Conservation (phyloP, 2,329 filamentous ascomycete species). For the Aspergillus brunneoviolaceus region DNA sequence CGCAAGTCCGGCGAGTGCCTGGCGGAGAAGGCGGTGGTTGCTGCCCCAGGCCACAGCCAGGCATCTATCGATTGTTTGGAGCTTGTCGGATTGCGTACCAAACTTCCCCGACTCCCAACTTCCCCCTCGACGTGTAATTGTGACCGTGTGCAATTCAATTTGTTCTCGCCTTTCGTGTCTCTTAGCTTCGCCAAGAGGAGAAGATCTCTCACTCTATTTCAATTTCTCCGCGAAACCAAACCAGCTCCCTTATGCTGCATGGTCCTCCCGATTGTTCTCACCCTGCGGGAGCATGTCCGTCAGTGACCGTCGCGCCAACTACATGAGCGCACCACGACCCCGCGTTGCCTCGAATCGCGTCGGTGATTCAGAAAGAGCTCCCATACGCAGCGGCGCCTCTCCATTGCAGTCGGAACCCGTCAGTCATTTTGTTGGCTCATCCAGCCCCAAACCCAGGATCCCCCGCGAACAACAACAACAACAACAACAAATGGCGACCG, state of each 20-base stretch:
- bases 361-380: conserved; percentile 31
- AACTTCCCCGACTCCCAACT: background rate
- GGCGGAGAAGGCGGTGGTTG: conserved; percentile 21
- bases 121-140: background rate
- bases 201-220: background rate
- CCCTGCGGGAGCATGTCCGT: conserved; percentile 37
- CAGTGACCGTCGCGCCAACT: conserved; percentile 42
- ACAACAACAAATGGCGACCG: conserved; percentile 32
- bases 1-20: conserved; percentile 39
- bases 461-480: conserved; percentile 35
- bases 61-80: conserved; percentile 9
- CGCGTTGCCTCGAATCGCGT: conserved; percentile 44
- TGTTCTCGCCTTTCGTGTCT: background rate
- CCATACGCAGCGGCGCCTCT: conserved; percentile 30
- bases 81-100: background rate
- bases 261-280: conserved; percentile 20
- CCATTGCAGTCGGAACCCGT: conserved; percentile 32
- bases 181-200: background rate
- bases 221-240: background rate
- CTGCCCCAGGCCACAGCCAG: conserved; percentile 24
- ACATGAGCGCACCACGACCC: conserved; percentile 40
- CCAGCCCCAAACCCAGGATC: conserved; percentile 32
- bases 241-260: conserved; percentile 24
- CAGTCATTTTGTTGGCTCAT: conserved; percentile 33
- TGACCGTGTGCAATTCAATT: background rate